Percentiles rank a stretch among this genome's conserved stretches.
Evolutionary conservation across 2,329 filamentous ascomycete species (phyloP).

Genomic region (Tolypocladium sp.): DNA sequence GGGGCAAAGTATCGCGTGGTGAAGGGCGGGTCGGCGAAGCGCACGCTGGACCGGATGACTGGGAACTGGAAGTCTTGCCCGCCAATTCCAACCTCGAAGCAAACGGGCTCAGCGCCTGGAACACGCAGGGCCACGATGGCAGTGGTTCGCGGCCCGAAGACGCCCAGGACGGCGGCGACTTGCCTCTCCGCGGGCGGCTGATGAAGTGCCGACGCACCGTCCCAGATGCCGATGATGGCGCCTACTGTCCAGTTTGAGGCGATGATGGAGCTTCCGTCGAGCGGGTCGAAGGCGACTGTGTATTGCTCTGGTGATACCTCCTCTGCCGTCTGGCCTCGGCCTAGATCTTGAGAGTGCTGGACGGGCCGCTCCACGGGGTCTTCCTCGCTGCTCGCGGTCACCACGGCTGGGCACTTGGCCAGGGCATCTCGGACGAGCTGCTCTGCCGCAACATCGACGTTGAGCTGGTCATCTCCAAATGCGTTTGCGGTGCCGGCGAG

Average conservation of each 20-base stretch:
- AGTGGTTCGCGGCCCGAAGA: slow-evolving; percentile 45
- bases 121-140: slow-evolving; percentile 45
- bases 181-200: slow-evolving; percentile 29
- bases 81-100: slow-evolving; percentile 42
- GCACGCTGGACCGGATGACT: slow-evolving; percentile 31
- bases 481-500: slow-evolving; percentile 41
- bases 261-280: slow-evolving; percentile 55
- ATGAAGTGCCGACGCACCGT: slow-evolving; percentile 33
- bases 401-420: slow-evolving; percentile 31
- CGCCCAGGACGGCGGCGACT: slow-evolving; percentile 40
- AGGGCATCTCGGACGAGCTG: slow-evolving; percentile 35
- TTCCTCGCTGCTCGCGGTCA: slow-evolving; percentile 50
- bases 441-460: slow-evolving; percentile 47
- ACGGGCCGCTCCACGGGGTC: slow-evolving; percentile 41
- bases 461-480: slow-evolving; percentile 52
- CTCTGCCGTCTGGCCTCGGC: not conserved
- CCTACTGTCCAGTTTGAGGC: slow-evolving; percentile 49
- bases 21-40: slow-evolving; percentile 25
- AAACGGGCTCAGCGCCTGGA: slow-evolving; percentile 26
- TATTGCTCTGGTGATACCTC: slow-evolving; percentile 32
- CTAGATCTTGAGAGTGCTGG: slow-evolving; percentile 3
- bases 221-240: slow-evolving; percentile 52
- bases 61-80: slow-evolving; percentile 17
- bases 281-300: slow-evolving; percentile 52
- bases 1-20: slow-evolving; percentile 52